Conservation (phyloP, 1,139 yeast species). For the Lizanozyma gosingica region DNA sequence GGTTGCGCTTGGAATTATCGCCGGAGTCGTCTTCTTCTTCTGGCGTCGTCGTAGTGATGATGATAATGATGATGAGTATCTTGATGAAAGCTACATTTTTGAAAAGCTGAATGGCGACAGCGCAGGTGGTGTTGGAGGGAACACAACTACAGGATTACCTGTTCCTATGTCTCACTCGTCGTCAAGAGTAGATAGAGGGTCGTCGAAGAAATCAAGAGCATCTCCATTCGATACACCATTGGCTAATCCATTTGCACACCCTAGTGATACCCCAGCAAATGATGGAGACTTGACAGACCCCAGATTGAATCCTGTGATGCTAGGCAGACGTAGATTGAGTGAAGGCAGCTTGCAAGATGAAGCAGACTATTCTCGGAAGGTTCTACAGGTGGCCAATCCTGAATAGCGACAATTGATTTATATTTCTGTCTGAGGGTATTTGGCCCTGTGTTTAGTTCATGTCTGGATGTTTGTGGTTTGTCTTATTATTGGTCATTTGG, state of each 20-base stretch:
- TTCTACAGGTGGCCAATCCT: conserved; percentile 68
- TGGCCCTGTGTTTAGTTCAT: background rate
- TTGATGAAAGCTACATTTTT: conserved; percentile 9
- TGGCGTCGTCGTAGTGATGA: conserved; percentile 11
- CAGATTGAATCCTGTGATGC: conserved; percentile 57
- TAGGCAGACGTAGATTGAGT: conserved; percentile 64
- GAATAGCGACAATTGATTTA: conserved; percentile 17
- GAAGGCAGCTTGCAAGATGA: conserved; percentile 77
- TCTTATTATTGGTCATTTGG: background rate
- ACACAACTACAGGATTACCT: background rate
- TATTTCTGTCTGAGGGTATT: background rate
- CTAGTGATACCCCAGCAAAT: conserved; percentile 13
- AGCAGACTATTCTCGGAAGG: conserved; percentile 65
- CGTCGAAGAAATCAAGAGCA: background rate
- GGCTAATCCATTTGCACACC: conserved; percentile 1
- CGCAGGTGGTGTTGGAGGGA: background rate
- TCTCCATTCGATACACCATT: conserved; percentile 1
- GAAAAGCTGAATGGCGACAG: conserved; percentile 2
- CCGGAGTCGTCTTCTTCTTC: conserved; percentile 12
- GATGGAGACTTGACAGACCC: conserved; percentile 35
- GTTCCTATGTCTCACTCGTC: background rate
- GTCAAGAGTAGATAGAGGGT: background rate
- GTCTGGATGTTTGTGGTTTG: conserved; percentile 1
- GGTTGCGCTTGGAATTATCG: conserved; percentile 13
- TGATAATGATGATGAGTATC: conserved; percentile 14